Evolutionary conservation across 148 eudicot species (phyloP).

Genomic region (Agrostemma githago): DNA sequence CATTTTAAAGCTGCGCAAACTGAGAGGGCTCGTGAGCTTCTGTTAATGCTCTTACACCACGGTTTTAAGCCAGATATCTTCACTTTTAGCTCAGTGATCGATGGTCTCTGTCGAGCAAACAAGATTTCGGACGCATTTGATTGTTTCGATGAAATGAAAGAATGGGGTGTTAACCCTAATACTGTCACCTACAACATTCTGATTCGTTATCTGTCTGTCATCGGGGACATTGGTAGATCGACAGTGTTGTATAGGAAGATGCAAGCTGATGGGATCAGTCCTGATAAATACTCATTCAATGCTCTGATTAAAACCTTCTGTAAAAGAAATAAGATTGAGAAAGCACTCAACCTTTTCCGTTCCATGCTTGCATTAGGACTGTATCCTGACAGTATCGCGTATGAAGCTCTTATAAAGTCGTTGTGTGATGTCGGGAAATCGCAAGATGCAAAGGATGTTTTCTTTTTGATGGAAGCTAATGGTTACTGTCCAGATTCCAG

Average conservation of each 20-base stretch:
- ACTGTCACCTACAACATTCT: conserved; percentile 68
- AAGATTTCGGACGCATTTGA: conserved; percentile 71
- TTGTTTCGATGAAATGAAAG: conserved; percentile 75
- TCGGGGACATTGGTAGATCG: conserved; percentile 60
- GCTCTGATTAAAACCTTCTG: conserved; percentile 72
- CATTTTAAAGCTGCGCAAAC: conserved; percentile 57
- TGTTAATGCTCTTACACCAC: conserved; percentile 59
- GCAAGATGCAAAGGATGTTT: conserved; percentile 56
- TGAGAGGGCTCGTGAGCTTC: conserved; percentile 49
- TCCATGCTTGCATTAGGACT: conserved; percentile 66
- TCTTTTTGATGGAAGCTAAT: conserved; percentile 65
- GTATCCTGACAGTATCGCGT: conserved; percentile 64
- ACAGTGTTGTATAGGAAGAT: conserved; percentile 58
- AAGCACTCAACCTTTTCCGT: conserved; percentile 60
- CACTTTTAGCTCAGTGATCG: conserved; percentile 75
- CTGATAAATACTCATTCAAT: conserved; percentile 79
- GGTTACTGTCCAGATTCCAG: conserved; percentile 62
- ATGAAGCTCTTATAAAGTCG: conserved; percentile 62
- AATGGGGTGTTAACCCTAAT: conserved; percentile 82
- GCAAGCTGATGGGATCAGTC: conserved; percentile 59
- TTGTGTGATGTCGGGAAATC: conserved; percentile 59
- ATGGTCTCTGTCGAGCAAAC: conserved; percentile 73
- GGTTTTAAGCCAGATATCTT: conserved; percentile 72
- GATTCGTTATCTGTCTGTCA: conserved; percentile 60
- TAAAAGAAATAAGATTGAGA: conserved; percentile 53